Evolutionary conservation across 257 asterid species (phyloP).

Genomic region (Parsonsia alboflavescens): DNA sequence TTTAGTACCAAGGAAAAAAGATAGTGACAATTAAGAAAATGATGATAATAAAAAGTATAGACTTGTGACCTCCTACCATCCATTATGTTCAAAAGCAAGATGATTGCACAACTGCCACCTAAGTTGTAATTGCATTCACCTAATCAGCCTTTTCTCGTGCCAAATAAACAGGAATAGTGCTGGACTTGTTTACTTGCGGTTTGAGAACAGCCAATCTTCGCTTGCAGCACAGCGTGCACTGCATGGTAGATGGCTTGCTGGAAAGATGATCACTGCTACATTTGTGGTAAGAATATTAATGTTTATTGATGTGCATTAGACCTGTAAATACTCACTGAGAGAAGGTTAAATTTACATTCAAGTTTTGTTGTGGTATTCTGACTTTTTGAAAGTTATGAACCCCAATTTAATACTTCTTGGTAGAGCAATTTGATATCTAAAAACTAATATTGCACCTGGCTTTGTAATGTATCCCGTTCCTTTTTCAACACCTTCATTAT

Average conservation of each 20-base stretch:
- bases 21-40: too few relatives aligned
- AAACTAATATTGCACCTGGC: neutral
- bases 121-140: neutral
- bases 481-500: neutral
- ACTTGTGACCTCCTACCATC: neutral
- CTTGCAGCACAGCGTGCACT: slow-evolving; percentile 58
- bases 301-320: too few relatives aligned
- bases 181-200: slow-evolving; percentile 64
- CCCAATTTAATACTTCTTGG: too few relatives aligned
- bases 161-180: slow-evolving; percentile 43
- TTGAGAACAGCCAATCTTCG: slow-evolving; percentile 46
- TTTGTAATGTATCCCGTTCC: too few relatives aligned
- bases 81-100: neutral
- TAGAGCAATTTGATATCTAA: neutral
- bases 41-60: too few relatives aligned
- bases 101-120: neutral
- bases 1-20: neutral
- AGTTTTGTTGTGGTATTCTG: slow-evolving; percentile 29
- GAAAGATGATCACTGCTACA: slow-evolving; percentile 73
- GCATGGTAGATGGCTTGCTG: slow-evolving; percentile 81
- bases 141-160: neutral
- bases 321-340: neutral
- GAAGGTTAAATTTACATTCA: slow-evolving; percentile 8
- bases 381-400: slow-evolving; percentile 28
- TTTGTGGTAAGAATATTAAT: slow-evolving; percentile 40